Evolutionary conservation across 306 rosid genomes (phyloP), one percentile per base, ranked within the genome.

Genomic region (Quercus rubra): DNA sequence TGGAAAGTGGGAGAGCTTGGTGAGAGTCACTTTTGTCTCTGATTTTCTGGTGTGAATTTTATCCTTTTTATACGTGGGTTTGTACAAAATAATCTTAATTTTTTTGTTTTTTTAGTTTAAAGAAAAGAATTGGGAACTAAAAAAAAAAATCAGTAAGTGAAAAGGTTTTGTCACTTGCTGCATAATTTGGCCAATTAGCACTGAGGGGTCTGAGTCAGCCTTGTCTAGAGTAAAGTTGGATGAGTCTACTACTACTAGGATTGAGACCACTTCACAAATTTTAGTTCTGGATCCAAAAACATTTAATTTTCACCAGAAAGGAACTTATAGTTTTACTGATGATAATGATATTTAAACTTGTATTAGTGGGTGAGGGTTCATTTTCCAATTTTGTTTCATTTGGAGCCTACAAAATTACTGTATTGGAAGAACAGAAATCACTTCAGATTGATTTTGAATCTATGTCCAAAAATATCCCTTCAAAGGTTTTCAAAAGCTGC

Each of bases 191-290:
- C 83, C 91, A 84, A 87, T 77, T 84, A 71, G 83, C 75, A 70
- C 77, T 75, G 89, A 86, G 80, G 79, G 17, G 85, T 70, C 69
- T 79, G 93, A 84, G 87, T 84, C 83, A 52, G 74, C 85, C 79
- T 77, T 84, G 84, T 76, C 69, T 62, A 66, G 73, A 77, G 77
- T 76, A 76, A 15, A 59, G 52, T 79, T 82, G 73, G 74, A 79
- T 81, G 64, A 76, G 71, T 31, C 71, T 76, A 75, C 51, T 61
- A 49, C 74, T 72, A 75, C 51, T 72, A 49, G 74, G 80, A 74
- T 80, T 83, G 33, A 56, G 73, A 55, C 56, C 33, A 70, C 61
- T 68, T 15, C 33, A 13, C 30, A 69, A 70, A 74, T 67, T 76
- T 72, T 73, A 33, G 70, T 66, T 63, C 62, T 74, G 66, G 86